Conservation (phyloP, 257 asterid species). For the Solanum infundibuliforme region DNA sequence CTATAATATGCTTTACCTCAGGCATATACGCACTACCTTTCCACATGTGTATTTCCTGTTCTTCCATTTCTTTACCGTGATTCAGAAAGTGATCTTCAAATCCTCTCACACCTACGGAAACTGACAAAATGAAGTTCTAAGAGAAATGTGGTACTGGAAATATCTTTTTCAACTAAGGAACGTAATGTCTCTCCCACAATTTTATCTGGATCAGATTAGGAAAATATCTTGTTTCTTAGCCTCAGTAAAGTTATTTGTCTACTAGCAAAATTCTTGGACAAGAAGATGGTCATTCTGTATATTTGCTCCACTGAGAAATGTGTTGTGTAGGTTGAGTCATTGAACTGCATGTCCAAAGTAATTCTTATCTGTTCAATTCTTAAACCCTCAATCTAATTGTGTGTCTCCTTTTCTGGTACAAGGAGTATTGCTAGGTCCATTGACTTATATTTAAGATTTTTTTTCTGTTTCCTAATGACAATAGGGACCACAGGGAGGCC, state of each 20-base stretch:
- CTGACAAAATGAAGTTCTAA: neutral
- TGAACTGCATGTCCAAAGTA: neutral
- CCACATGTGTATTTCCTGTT: neutral
- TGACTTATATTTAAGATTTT: neutral
- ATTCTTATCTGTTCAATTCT: neutral
- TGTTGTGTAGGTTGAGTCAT: neutral
- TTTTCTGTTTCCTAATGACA: conserved; percentile 6
- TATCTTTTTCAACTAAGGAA: neutral
- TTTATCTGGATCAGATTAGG: neutral
- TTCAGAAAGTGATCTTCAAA: neutral
- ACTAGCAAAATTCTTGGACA: neutral
- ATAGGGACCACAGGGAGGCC: conserved; percentile 92
- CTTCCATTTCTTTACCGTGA: neutral
- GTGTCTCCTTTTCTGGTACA: neutral
- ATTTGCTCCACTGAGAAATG: neutral
- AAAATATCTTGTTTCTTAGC: neutral
- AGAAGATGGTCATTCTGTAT: neutral
- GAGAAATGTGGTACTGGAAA: neutral
- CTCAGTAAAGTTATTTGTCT: neutral
- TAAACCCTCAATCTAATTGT: neutral
- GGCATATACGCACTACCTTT: conserved; percentile 19
- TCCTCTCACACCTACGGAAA: neutral
- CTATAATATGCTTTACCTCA: conserved; percentile 73
- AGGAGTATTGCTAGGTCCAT: neutral
- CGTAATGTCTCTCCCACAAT: neutral